Evolutionary conservation across 768 basidiomycete genomes (phyloP), one percentile per base, ranked within the genome.

Genomic region (Suillus spraguei): DNA sequence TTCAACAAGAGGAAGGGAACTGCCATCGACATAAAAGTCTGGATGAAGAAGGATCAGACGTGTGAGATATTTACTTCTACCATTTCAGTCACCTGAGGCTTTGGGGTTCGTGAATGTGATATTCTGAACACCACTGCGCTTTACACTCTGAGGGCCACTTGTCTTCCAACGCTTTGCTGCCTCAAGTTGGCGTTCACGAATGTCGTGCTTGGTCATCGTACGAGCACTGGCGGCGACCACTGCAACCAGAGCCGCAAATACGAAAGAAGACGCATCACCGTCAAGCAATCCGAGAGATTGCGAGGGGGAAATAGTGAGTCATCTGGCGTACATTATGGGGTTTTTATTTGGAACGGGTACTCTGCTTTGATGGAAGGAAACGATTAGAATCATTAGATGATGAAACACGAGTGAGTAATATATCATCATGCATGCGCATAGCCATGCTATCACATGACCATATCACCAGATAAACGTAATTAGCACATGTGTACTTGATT

Each of bases 1-100:
- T 67, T 87, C 80, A 24, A 91, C 87, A 47, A 86, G 78, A 5
- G 90, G 90, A 50, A 92, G 85, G 36, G 74, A 77, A 44, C 74
- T 80, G 2, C 90, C 90, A 65, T 91, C 78, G 20, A 92, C 90
- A 68, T 78, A 90, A 70, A 90, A 92, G 66, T 87, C 89, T 89
- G 24, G 22, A 24, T 13, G 13, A 49, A 49, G 5, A 49, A 6
- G 7, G 22, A 49, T 49, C 47, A 49, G 47, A 24, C 13, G 13
- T 6, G 14, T 13, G 13, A 49, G 22, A 24, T 49, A 1, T 14
- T 3, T 14, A 7, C 13, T 49, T 13, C 6, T 14, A 49, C 13
- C 47, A 49, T 24, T 24, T 28, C 14, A 28, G 7, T 66, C 64
- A 88, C 88, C 74, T 20, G 85, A 85, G n/a, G 88, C 89, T 60